Conservation (phyloP, 257 asterid genomes). For the Dorcoceras hygrometricum region DNA sequence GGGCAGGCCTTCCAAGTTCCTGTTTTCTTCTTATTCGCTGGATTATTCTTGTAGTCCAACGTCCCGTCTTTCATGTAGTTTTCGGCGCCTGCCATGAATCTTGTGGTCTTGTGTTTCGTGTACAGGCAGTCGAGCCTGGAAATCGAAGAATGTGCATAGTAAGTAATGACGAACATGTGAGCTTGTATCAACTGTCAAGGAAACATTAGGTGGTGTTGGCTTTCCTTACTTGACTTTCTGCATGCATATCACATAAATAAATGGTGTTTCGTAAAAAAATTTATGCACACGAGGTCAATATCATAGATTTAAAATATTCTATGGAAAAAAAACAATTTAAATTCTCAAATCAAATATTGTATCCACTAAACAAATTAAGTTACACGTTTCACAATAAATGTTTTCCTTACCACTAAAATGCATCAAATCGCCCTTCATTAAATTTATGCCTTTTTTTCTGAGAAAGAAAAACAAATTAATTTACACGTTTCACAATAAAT, state of each 20-base stretch:
- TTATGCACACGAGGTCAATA: too few species aligned
- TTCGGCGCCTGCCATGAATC: constrained; percentile 48
- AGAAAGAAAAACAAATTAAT: too few species aligned
- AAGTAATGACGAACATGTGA: background rate
- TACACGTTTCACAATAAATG: background rate
- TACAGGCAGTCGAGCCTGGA: background rate
- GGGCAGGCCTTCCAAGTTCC: constrained; percentile 89
- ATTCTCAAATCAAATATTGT: too few species aligned
- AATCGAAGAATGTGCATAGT: too few species aligned
- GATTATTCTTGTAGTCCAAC: constrained; percentile 52
- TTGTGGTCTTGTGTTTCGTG: background rate
- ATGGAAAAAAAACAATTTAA: background rate
- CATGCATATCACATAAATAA: too few species aligned
- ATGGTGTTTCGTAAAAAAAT: background rate
- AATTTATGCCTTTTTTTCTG: background rate
- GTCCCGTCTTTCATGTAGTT: constrained; percentile 71
- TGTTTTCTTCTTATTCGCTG: constrained; percentile 61
- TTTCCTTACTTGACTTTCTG: too few species aligned
- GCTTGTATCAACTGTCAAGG: too few species aligned
- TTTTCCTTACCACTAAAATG: background rate
- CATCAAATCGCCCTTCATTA: background rate
- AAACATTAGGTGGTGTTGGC: too few species aligned
- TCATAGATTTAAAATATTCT: background rate
- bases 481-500: background rate
- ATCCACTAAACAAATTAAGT: background rate